Evolutionary conservation across 495 filamentous ascomycete genomes (phyloP), one percentile per base, ranked within the genome.

Genomic region (Aspergillus biplanus): DNA sequence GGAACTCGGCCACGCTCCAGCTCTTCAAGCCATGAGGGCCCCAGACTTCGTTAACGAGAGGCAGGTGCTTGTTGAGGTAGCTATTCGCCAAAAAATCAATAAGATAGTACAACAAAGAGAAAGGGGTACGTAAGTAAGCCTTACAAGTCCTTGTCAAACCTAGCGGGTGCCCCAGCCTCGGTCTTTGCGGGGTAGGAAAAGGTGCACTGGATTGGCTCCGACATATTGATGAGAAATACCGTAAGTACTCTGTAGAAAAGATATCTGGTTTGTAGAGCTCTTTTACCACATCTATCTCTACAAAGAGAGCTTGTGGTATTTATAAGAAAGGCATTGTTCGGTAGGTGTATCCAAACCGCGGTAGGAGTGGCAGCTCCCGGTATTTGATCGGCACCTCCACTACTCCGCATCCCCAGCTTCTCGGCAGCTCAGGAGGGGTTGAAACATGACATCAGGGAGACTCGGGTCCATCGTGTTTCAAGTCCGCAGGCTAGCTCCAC

Each of bases 71-170:
- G 12, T 47, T 47, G 15, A 59, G 27, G 31, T 59, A 59, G 56
- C 56, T 59, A 18, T 27, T 27, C 21, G 13, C 3, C 5, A 49
- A 4, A n/a, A 49, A 4, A 16, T 21, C 7, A 21, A 16, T 16
- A 16, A 16, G 46, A 16, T 7, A 49, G 12, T 49, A 12, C 12
- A 18, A 15, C 7, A 13, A n/a, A n/a, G 46, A 48, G 7, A 7
- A 39, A 39, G 37, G 37, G 12, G 33, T n/a, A n/a, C 2, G 18
- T 16, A 18, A 16, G 46, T 49, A 32, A 12, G 34, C 13, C n/a
- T 21, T 48, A 59, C 56, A 48, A 59, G 6, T 59, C 56, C 18
- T 46, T 59, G 56, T 59, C 56, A 18, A 59, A 59, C 31, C 33
- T 4, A 31, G 56, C 56, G 13, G 39, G n/a, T 6, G 7, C 39